Evolutionary conservation across 495 filamentous ascomycete species (phyloP).

Genomic region (Xylaria venustula): DNA sequence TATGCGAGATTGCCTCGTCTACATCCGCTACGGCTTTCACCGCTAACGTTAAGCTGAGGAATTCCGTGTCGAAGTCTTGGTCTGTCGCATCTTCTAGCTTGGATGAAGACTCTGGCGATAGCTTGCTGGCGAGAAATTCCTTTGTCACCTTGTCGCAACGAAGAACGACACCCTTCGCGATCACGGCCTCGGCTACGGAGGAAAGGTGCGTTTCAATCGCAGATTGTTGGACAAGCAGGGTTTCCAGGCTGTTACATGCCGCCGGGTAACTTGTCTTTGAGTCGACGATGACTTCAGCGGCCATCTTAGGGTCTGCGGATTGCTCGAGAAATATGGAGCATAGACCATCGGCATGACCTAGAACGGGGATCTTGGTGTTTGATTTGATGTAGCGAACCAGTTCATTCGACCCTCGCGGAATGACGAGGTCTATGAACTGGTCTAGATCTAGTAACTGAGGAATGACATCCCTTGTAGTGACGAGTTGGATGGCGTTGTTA

Average conservation of each 20-base stretch:
- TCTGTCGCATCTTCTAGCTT: constrained; percentile 61
- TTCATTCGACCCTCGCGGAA: constrained; percentile 90
- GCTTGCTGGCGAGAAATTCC: constrained; percentile 48
- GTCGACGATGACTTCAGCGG: constrained; percentile 79
- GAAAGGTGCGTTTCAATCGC: constrained; percentile 70
- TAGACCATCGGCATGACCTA: constrained; percentile 94
- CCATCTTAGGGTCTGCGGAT: constrained; percentile 70
- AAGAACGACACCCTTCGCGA: constrained; percentile 75
- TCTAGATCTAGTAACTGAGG: constrained; percentile 80
- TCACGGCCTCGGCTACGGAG: constrained; percentile 64
- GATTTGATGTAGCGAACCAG: constrained; percentile 88
- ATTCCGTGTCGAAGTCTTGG: constrained; percentile 83
- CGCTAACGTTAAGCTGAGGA: constrained; percentile 80
- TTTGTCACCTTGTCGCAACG: constrained; percentile 75
- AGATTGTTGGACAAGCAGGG: constrained; percentile 77
- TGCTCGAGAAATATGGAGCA: constrained; percentile 85
- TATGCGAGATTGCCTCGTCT: constrained; percentile 75
- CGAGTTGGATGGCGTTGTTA: constrained; percentile 83
- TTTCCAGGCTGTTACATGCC: constrained; percentile 93
- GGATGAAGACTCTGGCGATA: constrained; percentile 32
- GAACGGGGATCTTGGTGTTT: constrained; percentile 89
- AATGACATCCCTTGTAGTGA: constrained; percentile 86
- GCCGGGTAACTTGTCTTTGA: constrained; percentile 92
- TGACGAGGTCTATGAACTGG: constrained; percentile 87
- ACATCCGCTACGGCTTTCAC: constrained; percentile 72